Percentiles rank a stretch among this genome's conserved stretches.
phyloP scores from a whole-genome alignment of 768 basidiomycete species.

The Cyclocybe aegerita region DNA sequence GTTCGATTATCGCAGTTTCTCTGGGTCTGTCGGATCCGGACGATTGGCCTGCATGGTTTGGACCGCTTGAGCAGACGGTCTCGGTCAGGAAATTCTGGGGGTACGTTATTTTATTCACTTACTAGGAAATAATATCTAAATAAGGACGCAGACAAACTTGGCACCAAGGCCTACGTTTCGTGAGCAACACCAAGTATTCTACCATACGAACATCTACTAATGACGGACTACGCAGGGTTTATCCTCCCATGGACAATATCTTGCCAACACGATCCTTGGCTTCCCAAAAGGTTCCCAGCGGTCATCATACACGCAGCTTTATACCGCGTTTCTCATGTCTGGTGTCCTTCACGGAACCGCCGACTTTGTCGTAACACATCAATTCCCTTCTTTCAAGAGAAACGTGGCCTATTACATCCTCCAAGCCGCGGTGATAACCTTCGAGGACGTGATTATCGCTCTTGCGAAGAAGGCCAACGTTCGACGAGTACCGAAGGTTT shows the following conservation, averaged over 20 bases:
- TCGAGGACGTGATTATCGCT: conserved; percentile 23
- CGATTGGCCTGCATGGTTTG: conserved; percentile 38
- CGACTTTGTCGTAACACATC: conserved; percentile 23
- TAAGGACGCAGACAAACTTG: conserved; percentile 24
- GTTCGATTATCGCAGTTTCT: conserved; percentile 15
- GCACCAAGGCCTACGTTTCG: conserved; percentile 34
- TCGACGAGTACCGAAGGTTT: too few species aligned
- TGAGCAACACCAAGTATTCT: conserved; percentile 13
- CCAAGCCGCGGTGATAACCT: conserved; percentile 28
- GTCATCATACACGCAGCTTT: conserved; percentile 31
- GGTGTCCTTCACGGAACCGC: conserved; percentile 29
- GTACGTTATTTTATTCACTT: conserved; percentile 31
- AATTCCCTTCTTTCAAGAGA: conserved; percentile 2
- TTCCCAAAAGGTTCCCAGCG: conserved; percentile 22
- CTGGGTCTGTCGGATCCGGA: conserved; percentile 24
- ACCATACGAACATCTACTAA: neutral
- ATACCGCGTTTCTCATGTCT: conserved; percentile 32
- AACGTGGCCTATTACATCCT: conserved; percentile 13
- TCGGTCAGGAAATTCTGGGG: conserved; percentile 39
- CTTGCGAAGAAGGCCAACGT: too few species aligned
- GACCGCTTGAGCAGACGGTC: conserved; percentile 28
- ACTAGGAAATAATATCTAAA: neutral
- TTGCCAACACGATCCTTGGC: conserved; percentile 21
- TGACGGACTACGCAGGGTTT: conserved; percentile 1
- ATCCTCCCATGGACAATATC: conserved; percentile 22